Evolutionary conservation across 2,329 filamentous ascomycete species (phyloP).

Genomic region (Diaporthe sp.): DNA sequence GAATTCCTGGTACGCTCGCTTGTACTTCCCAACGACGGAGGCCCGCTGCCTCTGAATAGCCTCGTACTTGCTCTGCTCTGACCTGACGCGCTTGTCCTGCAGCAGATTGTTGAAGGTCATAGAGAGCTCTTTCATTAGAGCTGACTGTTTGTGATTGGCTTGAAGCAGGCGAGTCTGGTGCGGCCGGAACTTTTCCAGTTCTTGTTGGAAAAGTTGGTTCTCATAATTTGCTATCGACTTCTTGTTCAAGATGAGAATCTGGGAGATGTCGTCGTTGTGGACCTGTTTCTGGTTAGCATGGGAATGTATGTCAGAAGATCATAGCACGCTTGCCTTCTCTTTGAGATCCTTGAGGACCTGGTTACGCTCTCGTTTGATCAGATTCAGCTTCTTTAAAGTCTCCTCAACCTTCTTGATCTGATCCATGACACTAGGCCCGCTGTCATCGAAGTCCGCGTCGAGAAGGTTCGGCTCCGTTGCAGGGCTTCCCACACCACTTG

Average conservation of each 20-base stretch:
- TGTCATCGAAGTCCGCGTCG: constrained; percentile 92
- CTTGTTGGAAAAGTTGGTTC: constrained; percentile 89
- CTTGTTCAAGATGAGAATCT: constrained; percentile 97
- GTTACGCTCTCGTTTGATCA: constrained; percentile 90
- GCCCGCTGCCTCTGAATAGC: constrained; percentile 84
- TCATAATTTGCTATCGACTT: constrained; percentile 95
- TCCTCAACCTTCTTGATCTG: constrained; percentile 93
- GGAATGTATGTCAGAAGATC: not conserved
- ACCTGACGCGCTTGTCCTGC: constrained; percentile 92
- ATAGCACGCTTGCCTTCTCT: constrained; percentile 80
- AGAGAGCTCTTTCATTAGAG: constrained; percentile 94
- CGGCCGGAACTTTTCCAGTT: constrained; percentile 96
- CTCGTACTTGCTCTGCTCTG: constrained; percentile 97
- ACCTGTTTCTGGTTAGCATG: constrained; percentile 65
- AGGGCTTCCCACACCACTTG: constrained; percentile 70
- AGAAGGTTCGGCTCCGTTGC: constrained; percentile 76
- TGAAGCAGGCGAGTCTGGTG: constrained; percentile 92
- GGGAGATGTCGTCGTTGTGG: constrained; percentile 96
- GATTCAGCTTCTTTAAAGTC: constrained; percentile 87
- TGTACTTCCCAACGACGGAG: constrained; percentile 86
- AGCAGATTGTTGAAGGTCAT: constrained; percentile 86
- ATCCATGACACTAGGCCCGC: constrained; percentile 82
- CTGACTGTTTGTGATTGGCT: constrained; percentile 94
- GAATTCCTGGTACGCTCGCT: constrained; percentile 91
- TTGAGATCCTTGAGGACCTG: constrained; percentile 97